Base-by-base conservation (phyloP, 306 rosid species). In the Calophaca sinica region DNA sequence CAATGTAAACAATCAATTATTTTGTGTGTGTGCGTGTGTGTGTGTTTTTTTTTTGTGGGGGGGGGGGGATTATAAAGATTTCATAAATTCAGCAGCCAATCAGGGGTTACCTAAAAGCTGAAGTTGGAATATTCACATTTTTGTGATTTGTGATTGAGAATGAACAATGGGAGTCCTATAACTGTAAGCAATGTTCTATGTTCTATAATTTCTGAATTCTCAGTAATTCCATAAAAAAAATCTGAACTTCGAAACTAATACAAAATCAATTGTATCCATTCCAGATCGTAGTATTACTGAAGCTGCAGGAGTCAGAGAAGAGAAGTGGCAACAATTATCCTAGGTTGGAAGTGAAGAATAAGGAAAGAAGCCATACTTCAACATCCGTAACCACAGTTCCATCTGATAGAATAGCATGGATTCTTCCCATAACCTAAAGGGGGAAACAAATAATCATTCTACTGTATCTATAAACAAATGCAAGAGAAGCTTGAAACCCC, bases 301-400 rank as follows among this genome's bases (percentile, higher is more conserved):
- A 55, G 26, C 26, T 20, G 26, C 6, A 51, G 12, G 41, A 31
- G 4, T 9, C 33, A 28, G 39, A 57, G 42, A 38, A 41, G 35
- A 33, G 26, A 20, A 20, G 1, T 11, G 33, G 39, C 38, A 66
- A 33, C 2, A 62, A 44, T 39, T 28, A 13, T 50, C 36, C 35
- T 10, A 36, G 13, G 29, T 14, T 60, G 58, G 53, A 64, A 71
- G 70, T 57, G 41, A 70, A 35, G 41, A 33, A 60, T 53, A 2
- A 32, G 68, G 57, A 69, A 69, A 81, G 76, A 77, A 66, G 69
- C 39, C 87, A 68, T 86, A 90, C 99, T 72, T 94, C 93, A 36
- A 94, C 99, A 78, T 92, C 93, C 1, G 88, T 90, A 80, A 90
- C 96, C n/a, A 91, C 86, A 0, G 96, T 88, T 79, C 99, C 99